Base-by-base conservation (phyloP, 202 grass and related monocot genomes). In the Hordeum pubiflorum region DNA sequence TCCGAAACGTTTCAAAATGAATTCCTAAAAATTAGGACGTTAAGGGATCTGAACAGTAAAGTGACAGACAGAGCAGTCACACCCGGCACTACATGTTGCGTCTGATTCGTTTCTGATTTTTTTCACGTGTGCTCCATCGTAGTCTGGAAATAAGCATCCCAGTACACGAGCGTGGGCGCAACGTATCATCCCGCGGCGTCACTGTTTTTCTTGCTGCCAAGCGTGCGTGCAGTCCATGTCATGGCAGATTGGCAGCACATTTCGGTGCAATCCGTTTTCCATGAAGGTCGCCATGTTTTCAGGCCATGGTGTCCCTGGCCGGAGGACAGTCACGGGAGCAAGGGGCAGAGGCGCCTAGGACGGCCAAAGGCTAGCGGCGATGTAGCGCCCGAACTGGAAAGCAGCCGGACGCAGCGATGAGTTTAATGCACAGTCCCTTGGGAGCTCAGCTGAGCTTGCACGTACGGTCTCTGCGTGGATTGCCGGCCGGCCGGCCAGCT, bases 321-420 rank as follows among this genome's bases (percentile, higher is more conserved):
- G 63, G 69, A 63, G 7, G 69, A 44, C 11, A 13, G 67, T 50
- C 66, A 23, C 86, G 86, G 62, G 87, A 12, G 15, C 2, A 11
- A 12, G 41, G 37, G 37, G 48, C 48, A 52, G 48, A 52, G 48
- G 48, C 48, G 48, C 48, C 48, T 54, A 54, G 50, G 50, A 54
- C 74, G 84, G 83, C 87, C 38, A 86, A 69, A 69, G 81, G 38
- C 86, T 88, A 88, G 14, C 27, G 39, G 50, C 54, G 34, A 7
- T 84, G 76, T 72, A 80, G 81, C 86, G 76, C 86, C 86, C 34
- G 38, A 88, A 88, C 56, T 76, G 81, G 81, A 88, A 88, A 70
- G 77, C 76, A 58, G 20, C n/a, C 21, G 55, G 38, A 15, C 68
- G 41, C 40, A 27, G 41, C 41, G 69, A 32, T 31, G 27, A 54